Percentiles rank a stretch among this genome's conserved stretches.
These are phyloP conservation scores for Micromonas pusilla DNA, from an alignment of 139 green algal species.

Conservation along the genomic window DNA sequence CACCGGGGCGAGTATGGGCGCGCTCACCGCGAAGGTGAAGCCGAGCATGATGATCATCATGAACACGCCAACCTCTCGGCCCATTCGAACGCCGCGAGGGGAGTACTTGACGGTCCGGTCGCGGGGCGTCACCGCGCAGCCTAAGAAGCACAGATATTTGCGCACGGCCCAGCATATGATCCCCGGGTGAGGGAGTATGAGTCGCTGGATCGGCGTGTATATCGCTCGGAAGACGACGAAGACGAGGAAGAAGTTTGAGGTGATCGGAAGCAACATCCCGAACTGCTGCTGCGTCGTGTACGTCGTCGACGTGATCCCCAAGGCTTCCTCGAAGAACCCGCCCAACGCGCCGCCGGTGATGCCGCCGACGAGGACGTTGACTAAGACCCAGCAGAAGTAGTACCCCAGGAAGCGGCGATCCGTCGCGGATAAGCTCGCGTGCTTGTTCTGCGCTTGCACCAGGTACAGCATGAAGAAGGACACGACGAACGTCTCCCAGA, in stretches of 20 bases:
- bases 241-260: constrained; percentile 16
- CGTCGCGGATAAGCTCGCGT: constrained; percentile 3
- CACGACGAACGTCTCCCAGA: constrained; percentile 16
- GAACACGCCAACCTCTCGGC: constrained; percentile 12
- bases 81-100: background rate
- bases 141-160: background rate
- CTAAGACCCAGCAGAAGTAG: constrained; percentile 1
- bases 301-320: background rate
- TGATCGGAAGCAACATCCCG: background rate
- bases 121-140: background rate
- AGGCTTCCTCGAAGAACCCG: background rate
- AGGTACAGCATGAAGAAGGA: constrained; percentile 22
- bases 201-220: background rate
- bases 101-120: constrained; percentile 18
- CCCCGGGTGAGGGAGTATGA: constrained; percentile 14
- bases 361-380: constrained; percentile 18
- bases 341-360: constrained; percentile 6
- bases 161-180: background rate
- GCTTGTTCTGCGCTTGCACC: constrained; percentile 8
- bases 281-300: background rate
- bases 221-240: constrained; percentile 18
- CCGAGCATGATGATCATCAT: constrained; percentile 10
- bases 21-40: background rate
- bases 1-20: background rate
- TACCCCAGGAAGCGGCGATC: constrained; percentile 13